Base-by-base conservation (phyloP, 2,329 filamentous ascomycete species). In the Colletotrichum cuscutae region DNA sequence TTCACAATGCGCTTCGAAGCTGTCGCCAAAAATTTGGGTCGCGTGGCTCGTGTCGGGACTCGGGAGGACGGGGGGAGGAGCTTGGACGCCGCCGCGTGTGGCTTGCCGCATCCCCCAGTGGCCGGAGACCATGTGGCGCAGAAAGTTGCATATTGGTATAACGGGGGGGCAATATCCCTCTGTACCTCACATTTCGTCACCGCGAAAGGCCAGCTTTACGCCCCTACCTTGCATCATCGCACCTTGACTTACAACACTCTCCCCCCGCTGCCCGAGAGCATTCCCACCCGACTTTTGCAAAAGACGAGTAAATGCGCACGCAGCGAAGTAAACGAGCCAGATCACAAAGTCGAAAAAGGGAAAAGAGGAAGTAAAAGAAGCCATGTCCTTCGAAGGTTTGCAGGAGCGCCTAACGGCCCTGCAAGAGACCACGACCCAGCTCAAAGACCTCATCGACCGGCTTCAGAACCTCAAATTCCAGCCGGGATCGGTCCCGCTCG, bases 351-450 rank as follows among this genome's bases (percentile, higher is more conserved):
- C 7, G 24, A 24, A 24, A 1, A 8, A 19, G 19, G 15, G 63
- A 52, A 42, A 42, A 19, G 9, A 19, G 3, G 1, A 42, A 42
- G 13, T 6, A 19, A 42, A 19, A 42, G 15, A 65, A 13, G 77
- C 74, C 26, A 89, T 89, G 85, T 86, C 92, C 79, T 82, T 91
- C 83, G 84, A 91, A 84, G 80, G 88, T 77, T 77, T 94, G 80
- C 86, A 93, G 83, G 84, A 91, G 86, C 86, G 90, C 81, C 85
- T 92, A 32, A 79, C 81, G 78, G 87, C 86, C 74, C 83, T 89
- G 71, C 93, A 89, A 86, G 93, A 87, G 83, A 92, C 85, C 24
- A 89, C 89, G 8, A 78, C 83, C 6, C 89, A 91, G 80, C 85
- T 92, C 32, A 82, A 85, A 75, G 86, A 88, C 71, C 86, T 92